Evolutionary conservation across 2,329 filamentous ascomycete species (phyloP), one percentile per base, ranked within the genome.

Genomic region (Periconia digitata): DNA sequence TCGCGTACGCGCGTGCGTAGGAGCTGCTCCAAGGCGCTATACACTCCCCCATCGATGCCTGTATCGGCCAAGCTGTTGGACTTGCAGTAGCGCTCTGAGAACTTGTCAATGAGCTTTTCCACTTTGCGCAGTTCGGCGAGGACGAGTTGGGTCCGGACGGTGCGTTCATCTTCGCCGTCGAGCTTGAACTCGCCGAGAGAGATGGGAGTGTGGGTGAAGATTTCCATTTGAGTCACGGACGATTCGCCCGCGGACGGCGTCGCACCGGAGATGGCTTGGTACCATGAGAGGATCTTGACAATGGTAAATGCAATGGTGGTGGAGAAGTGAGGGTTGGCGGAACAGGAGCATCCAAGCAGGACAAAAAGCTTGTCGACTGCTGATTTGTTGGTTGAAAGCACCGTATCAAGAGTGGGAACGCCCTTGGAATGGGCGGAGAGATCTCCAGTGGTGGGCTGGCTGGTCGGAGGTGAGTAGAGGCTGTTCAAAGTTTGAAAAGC

Each of bases 81-180:
- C 45, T 60, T 68, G 55, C 61, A 65, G 54, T 69, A 71, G 27
- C 66, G 62, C 45, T 68, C 65, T 2, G 64, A 62, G 51, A 71
- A 70, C 54, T 62, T 65, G 50, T 71, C 65, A 38, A 71, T 68
- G 45, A 71, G 61, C 58, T 71, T 69, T 52, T 70, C 68, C 1
- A 71, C 62, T 38, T 63, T 68, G 46, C 62, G 58, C 10, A 71
- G 58, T 53, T 70, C 67, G 18, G 54, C 55, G 8, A 71, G 59
- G 6, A 71, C 58, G 5, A 66, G 58, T 38, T 69, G 66, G 0
- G 65, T 68, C 5, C 64, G 58, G 44, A 66, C 59, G 1, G 61
- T 61, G 24, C 64, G 55, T 32, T 70, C 67, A 12, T 63, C 59
- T 40, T 70, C 67, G 22, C 54, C 47, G 34, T 64, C 56, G 13